Evolutionary conservation across 2,329 filamentous ascomycete genomes (phyloP).

Genomic region (Chrysosporium queenslandicum): DNA sequence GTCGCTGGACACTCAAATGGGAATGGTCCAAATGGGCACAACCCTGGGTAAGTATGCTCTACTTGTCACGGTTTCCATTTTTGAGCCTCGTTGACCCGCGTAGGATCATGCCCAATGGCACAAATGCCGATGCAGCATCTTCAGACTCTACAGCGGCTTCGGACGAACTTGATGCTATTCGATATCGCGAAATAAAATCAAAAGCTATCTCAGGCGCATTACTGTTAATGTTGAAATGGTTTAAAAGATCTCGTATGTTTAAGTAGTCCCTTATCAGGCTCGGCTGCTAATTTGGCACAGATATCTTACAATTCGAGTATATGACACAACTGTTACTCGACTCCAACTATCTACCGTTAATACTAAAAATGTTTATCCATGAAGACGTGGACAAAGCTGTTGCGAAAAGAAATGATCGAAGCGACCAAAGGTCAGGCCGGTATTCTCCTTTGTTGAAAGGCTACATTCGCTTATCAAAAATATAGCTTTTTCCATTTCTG

Average conservation of each 20-base stretch:
- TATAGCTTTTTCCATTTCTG: constrained; percentile 84
- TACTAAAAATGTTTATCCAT: constrained; percentile 86
- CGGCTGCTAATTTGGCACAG: constrained; percentile 37
- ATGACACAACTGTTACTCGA: constrained; percentile 86
- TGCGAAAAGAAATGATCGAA: constrained; percentile 71
- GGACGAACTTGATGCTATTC: constrained; percentile 71
- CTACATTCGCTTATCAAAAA: constrained; percentile 15
- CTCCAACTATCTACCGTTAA: constrained; percentile 85
- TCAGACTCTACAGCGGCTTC: constrained; percentile 34
- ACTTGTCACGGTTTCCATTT: not conserved
- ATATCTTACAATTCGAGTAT: constrained; percentile 92
- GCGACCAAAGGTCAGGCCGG: constrained; percentile 60
- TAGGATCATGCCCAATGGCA: not conserved
- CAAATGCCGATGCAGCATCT: not conserved
- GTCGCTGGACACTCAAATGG: constrained; percentile 50
- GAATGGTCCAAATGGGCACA: constrained; percentile 37
- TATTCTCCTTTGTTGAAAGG: constrained; percentile 2
- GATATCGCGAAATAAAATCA: constrained; percentile 74
- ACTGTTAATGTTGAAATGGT: constrained; percentile 86
- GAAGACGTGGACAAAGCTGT: constrained; percentile 88
- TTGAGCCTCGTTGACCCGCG: not conserved
- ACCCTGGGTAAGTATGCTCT: constrained; percentile 35
- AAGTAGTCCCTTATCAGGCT: not conserved
- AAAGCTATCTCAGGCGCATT: constrained; percentile 89
- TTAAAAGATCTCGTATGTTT: constrained; percentile 78